Evolutionary conservation across 257 asterid species (phyloP).

Genomic region (Paraleonurus japonicus): DNA sequence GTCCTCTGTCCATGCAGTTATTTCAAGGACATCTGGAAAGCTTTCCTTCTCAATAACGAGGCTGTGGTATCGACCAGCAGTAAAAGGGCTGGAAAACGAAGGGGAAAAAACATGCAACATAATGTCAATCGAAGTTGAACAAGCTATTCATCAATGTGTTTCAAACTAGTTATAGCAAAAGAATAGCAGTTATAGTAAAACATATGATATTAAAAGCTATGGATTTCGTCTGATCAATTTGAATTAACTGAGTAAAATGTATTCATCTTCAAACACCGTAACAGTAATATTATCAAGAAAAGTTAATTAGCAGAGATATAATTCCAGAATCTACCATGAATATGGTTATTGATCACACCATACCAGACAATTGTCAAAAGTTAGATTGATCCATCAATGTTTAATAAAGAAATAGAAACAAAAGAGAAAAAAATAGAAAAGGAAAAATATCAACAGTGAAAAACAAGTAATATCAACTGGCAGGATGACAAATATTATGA

Average conservation of each 20-base stretch:
- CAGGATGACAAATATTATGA: conserved; percentile 8
- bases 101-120: background rate
- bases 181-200: conserved; percentile 6
- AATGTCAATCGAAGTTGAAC: conserved; percentile 11
- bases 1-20: conserved; percentile 96
- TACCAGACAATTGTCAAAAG: background rate
- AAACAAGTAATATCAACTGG: background rate
- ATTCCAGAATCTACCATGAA: background rate
- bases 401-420: background rate
- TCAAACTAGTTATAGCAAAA: conserved; percentile 1
- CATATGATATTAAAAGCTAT: conserved; percentile 6
- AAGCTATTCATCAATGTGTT: conserved; percentile 9
- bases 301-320: conserved; percentile 3
- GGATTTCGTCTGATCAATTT: background rate
- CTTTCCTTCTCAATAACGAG: conserved; percentile 88
- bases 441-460: background rate
- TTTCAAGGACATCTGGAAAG: conserved; percentile 81
- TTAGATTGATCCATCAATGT: background rate
- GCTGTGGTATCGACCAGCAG: conserved; percentile 95
- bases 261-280: background rate
- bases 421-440: background rate
- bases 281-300: background rate
- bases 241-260: background rate
- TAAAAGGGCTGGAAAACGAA: conserved; percentile 68
- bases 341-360: conserved; percentile 1